Conservation (phyloP, 106 monocot species). For the Gastrodia elata region DNA sequence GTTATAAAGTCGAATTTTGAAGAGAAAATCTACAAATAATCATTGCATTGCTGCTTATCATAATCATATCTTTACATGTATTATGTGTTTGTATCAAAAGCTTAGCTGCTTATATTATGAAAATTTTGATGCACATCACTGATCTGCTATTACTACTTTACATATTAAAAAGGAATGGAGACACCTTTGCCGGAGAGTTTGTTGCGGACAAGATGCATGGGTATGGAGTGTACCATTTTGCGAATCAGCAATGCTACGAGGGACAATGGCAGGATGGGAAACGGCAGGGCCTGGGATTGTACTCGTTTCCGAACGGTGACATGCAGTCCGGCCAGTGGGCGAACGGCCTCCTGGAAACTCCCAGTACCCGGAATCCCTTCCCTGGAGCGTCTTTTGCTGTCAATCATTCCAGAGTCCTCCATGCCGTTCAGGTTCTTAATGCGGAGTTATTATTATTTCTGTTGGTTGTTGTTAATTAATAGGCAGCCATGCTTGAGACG, state of each 20-base stretch:
- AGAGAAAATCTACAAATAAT: too few species aligned
- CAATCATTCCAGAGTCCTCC: conserved; percentile 60
- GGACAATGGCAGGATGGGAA: conserved; percentile 73
- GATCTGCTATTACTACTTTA: neutral
- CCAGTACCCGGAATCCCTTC: conserved; percentile 40
- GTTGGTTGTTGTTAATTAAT: too few species aligned
- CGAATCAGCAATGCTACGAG: conserved; percentile 62
- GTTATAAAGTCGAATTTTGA: too few species aligned
- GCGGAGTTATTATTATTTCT: too few species aligned
- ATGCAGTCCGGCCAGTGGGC: conserved; percentile 63
- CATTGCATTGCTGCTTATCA: too few species aligned
- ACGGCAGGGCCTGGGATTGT: conserved; percentile 63
- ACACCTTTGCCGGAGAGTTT: conserved; percentile 71
- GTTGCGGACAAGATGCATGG: conserved; percentile 83
- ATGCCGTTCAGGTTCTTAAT: conserved; percentile 48
- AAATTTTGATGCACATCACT: too few species aligned
- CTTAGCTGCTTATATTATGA: too few species aligned
- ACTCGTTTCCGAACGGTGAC: conserved; percentile 60
- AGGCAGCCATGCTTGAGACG: too few species aligned
- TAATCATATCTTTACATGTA: too few species aligned
- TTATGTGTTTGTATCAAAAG: too few species aligned
- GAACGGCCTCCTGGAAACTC: conserved; percentile 46
- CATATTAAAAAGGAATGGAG: conserved; percentile 64
- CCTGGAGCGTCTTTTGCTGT: conserved; percentile 54
- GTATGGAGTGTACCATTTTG: conserved; percentile 58